Percentiles rank a stretch among this genome's conserved stretches.
Evolutionary conservation across 345 rosid genomes (phyloP).

Genomic region (Acer negundo): DNA sequence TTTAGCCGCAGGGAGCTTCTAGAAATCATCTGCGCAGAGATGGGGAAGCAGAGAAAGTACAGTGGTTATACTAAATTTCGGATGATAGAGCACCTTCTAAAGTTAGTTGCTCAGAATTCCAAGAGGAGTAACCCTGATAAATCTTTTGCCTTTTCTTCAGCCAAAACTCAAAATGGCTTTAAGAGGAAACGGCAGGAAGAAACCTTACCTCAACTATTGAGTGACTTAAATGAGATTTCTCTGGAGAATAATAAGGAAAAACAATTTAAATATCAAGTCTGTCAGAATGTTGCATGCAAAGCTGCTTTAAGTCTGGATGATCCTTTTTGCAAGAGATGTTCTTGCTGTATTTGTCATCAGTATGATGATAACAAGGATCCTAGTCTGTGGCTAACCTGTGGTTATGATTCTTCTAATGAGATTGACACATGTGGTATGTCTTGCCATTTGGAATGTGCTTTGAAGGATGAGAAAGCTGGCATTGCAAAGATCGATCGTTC

Average conservation of each 20-base stretch:
- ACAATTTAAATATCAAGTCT: constrained; percentile 35
- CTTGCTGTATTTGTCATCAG: constrained; percentile 75
- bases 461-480: constrained; percentile 55
- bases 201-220: constrained; percentile 28
- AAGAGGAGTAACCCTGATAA: constrained; percentile 17
- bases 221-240: constrained; percentile 20
- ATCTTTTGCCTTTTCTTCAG: constrained; percentile 11
- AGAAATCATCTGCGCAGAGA: constrained; percentile 79
- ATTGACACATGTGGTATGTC: constrained; percentile 63
- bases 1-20: constrained; percentile 79
- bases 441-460: constrained; percentile 74
- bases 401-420: constrained; percentile 49
- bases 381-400: constrained; percentile 79
- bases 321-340: constrained; percentile 77
- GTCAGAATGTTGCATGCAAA: constrained; percentile 70
- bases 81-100: constrained; percentile 77
- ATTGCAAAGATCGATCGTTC: constrained; percentile 39
- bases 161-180: constrained; percentile 26
- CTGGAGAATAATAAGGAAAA: constrained; percentile 32
- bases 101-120: constrained; percentile 53
- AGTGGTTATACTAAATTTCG: constrained; percentile 67
- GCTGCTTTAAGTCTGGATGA: constrained; percentile 47
- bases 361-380: constrained; percentile 90
- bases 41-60: constrained; percentile 80
- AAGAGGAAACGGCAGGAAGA: constrained; percentile 50